phyloP scores from a whole-genome alignment of 83 land plant species.

The Diphasiastrum complanatum region DNA sequence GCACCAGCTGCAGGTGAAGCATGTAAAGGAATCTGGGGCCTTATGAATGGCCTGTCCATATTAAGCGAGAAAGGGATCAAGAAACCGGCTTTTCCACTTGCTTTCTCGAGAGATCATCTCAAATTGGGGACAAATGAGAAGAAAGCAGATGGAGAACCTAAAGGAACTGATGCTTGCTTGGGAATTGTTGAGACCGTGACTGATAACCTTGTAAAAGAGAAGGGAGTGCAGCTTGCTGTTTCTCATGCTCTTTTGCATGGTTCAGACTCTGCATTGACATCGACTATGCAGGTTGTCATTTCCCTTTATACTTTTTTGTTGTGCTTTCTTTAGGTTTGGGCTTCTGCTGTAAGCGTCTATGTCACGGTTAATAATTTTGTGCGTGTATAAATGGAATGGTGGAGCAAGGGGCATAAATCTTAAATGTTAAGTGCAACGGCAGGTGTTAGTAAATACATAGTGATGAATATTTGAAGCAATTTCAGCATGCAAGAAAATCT shows the following conservation, averaged over 20 bases:
- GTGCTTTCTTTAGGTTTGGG: slow-evolving; percentile 1
- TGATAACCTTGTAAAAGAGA: slow-evolving; percentile 51
- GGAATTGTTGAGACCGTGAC: slow-evolving; percentile 43
- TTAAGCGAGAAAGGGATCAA: slow-evolving; percentile 38
- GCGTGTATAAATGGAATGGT: no score
- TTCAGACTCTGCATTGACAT: slow-evolving; percentile 49
- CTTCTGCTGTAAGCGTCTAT: no score
- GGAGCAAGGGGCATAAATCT: no score
- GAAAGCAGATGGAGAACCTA: slow-evolving; percentile 37
- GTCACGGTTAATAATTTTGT: no score
- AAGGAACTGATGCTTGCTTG: slow-evolving; percentile 22
- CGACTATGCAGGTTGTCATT: slow-evolving; percentile 67
- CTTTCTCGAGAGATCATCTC: slow-evolving; percentile 33
- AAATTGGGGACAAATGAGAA: slow-evolving; percentile 33
- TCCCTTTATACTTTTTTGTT: background rate
- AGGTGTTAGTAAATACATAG: no score
- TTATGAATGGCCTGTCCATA: slow-evolving; percentile 52
- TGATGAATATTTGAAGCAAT: no score
- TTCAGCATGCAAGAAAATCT: no score
- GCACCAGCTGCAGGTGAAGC: slow-evolving; percentile 85
- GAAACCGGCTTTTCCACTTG: slow-evolving; percentile 49
- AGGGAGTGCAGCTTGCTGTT: slow-evolving; percentile 61
- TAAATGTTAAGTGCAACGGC: no score
- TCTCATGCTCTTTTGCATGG: slow-evolving; percentile 74
- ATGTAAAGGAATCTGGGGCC: slow-evolving; percentile 76